A percentile compares a stretch with the other conserved stretches of the same genome.
Evolutionary conservation across 164 flowering plant species (phyloP).

Genomic region (Magnolia kwangsiensis): DNA sequence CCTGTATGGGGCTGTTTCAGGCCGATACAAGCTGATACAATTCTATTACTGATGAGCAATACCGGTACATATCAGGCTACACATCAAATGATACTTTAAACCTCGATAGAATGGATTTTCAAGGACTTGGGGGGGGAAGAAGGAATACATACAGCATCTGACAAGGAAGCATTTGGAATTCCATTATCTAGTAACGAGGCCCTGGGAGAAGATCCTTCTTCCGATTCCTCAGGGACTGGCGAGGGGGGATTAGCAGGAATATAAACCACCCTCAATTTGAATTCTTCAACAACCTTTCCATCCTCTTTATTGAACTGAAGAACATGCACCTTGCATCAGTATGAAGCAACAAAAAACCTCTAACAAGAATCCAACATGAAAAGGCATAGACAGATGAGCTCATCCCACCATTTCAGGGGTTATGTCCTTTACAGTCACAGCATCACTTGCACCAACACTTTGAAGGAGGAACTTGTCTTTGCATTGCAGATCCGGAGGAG

Average conservation of each 20-base stretch:
- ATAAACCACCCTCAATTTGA: constrained; percentile 75
- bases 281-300: constrained; percentile 74
- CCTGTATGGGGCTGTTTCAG: too few relatives aligned
- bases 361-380: background rate
- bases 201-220: constrained; percentile 79
- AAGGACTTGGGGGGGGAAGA: too few relatives aligned
- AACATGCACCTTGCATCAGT: background rate
- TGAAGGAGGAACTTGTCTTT: constrained; percentile 87
- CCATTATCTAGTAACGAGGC: constrained; percentile 51
- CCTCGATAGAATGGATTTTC: too few relatives aligned
- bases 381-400: background rate
- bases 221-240: constrained; percentile 90
- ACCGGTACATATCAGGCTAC: too few relatives aligned
- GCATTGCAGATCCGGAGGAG: constrained; percentile 81
- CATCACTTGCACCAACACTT: constrained; percentile 50
- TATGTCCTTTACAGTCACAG: constrained; percentile 49
- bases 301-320: constrained; percentile 70
- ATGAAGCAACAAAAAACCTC: background rate
- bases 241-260: constrained; percentile 88
- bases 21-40: too few relatives aligned
- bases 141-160: constrained; percentile 51
- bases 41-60: too few relatives aligned
- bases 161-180: constrained; percentile 32
- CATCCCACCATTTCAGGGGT: constrained; percentile 59
- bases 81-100: too few relatives aligned